phyloP scores from a whole-genome alignment of 2,329 filamentous ascomycete species.

The Alternaria panax region DNA sequence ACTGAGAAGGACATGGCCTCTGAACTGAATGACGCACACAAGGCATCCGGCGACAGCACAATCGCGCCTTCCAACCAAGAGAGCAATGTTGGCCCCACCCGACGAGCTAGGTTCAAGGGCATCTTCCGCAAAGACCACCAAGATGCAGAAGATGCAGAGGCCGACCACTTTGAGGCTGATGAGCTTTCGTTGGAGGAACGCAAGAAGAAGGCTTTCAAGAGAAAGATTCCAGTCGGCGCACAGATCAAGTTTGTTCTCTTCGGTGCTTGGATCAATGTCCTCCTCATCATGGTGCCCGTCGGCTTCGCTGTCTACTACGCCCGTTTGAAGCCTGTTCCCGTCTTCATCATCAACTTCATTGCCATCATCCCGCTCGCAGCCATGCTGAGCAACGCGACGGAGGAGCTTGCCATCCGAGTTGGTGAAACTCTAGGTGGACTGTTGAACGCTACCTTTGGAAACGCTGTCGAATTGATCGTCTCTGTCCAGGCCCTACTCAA shows the following conservation, averaged over 20 bases:
- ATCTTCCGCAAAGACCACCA: slow-evolving; percentile 39
- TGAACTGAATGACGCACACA: slow-evolving; percentile 21
- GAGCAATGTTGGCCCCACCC: slow-evolving; percentile 23
- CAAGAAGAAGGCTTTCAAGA: slow-evolving; percentile 41
- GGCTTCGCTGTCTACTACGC: slow-evolving; percentile 77
- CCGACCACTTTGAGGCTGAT: slow-evolving; percentile 30
- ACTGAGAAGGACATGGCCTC: slow-evolving; percentile 15
- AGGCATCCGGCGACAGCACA: slow-evolving; percentile 35
- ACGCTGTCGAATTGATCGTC: slow-evolving; percentile 89
- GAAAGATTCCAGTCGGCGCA: slow-evolving; percentile 44
- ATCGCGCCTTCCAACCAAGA: slow-evolving; percentile 21
- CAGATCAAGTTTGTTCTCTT: slow-evolving; percentile 79
- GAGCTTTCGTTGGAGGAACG: slow-evolving; percentile 41
- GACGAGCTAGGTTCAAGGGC: slow-evolving; percentile 43
- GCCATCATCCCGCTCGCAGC: slow-evolving; percentile 90
- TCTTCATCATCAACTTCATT: slow-evolving; percentile 92
- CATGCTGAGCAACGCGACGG: slow-evolving; percentile 86
- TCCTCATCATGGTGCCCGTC: slow-evolving; percentile 78
- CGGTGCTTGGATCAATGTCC: slow-evolving; percentile 84
- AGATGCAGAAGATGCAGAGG: slow-evolving; percentile 22
- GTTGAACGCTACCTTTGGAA: slow-evolving; percentile 90
- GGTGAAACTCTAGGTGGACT: slow-evolving; percentile 89
- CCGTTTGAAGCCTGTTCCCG: slow-evolving; percentile 39
- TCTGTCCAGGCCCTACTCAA: slow-evolving; percentile 82
- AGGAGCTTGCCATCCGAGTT: slow-evolving; percentile 79